A percentile compares a stretch with the other conserved stretches of the same genome.
These are phyloP conservation scores for Phaeosphaeria sp. DNA, from an alignment of 2,329 filamentous ascomycete genomes.

Conservation along the genomic window DNA sequence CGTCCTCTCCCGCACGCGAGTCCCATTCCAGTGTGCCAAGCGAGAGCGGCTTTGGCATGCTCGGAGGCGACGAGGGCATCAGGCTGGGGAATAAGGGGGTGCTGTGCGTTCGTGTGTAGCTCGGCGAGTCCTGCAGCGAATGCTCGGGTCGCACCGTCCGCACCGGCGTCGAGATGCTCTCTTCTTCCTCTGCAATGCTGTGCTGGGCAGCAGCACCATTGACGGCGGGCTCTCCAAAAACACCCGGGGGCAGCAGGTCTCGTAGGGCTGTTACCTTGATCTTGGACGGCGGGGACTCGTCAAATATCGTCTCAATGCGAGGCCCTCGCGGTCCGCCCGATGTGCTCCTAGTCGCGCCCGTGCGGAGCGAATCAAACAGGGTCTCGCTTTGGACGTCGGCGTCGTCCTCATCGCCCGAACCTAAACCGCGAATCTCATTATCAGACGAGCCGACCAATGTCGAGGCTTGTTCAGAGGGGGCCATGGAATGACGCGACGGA, in stretches of 20 bases:
- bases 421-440: slow-evolving; percentile 68
- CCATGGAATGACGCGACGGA: slow-evolving; percentile 61
- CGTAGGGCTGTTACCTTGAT: slow-evolving; percentile 54
- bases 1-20: slow-evolving; percentile 46
- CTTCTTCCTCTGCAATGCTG: slow-evolving; percentile 59
- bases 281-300: slow-evolving; percentile 69
- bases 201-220: slow-evolving; percentile 47
- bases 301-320: slow-evolving; percentile 78
- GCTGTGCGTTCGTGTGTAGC: slow-evolving; percentile 32
- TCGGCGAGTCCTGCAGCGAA: slow-evolving; percentile 46
- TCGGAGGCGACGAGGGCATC: slow-evolving; percentile 55
- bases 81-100: slow-evolving; percentile 49
- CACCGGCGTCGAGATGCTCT: slow-evolving; percentile 57
- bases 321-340: slow-evolving; percentile 71
- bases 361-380: slow-evolving; percentile 78
- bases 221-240: slow-evolving; percentile 48
- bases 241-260: slow-evolving; percentile 57
- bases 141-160: slow-evolving; percentile 50
- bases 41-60: slow-evolving; percentile 51
- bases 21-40: slow-evolving; percentile 52
- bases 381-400: slow-evolving; percentile 81
- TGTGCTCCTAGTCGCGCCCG: slow-evolving; percentile 70
- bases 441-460: slow-evolving; percentile 72
- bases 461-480: slow-evolving; percentile 67
- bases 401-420: slow-evolving; percentile 77